Evolutionary conservation across 768 basidiomycete species (phyloP), one percentile per base, ranked within the genome.

Genomic region (Hericium erinaceus): DNA sequence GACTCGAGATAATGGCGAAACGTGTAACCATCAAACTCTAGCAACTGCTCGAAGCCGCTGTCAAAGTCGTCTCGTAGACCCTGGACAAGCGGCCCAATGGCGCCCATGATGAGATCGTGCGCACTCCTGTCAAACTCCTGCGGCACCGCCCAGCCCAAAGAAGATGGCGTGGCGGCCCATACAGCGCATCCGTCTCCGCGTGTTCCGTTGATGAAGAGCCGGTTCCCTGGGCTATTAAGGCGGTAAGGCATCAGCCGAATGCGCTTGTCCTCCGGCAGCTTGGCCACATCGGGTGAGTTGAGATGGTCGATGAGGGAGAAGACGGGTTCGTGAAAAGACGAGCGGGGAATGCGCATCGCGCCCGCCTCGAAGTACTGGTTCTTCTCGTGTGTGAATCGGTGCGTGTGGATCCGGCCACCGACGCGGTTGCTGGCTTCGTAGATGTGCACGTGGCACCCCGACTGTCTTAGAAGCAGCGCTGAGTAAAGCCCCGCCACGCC

Each of bases 311-410:
- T 38, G 41, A 61, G 60, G 12, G 61, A 54, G 28, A 61, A 61
- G 44, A 58, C 40, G 50, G 57, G 49, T 33, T 39, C 6, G 13
- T 62, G 61, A 28, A 58, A 57, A 18, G 53, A 18, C n/a, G 61
- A 62, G 48, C 59, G 57, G 8, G 62, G 62, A 50, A 63, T 63
- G 37, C 62, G 62, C 62, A 63, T 63, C n/a, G 62, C 62, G 52
- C 62, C 62, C 12, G 62, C 62, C 44, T 63, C 62, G 48, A 51
- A 63, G 33, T 61, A 63, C 53, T 63, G 62, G 26, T 63, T 58
- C 16, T 57, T 18, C 12, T 63, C 60, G 20, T 63, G 52, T 4
- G 39, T 56, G 57, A 63, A 63, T 52, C 60, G 61, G 41, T 61
- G 60, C 0, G 62, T 63, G 37, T 57, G 55, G 28, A 63, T 33